These are phyloP conservation scores for Proliferodiscus dingleyae DNA, from an alignment of 2,329 filamentous ascomycete species.

Conservation along the genomic window DNA sequence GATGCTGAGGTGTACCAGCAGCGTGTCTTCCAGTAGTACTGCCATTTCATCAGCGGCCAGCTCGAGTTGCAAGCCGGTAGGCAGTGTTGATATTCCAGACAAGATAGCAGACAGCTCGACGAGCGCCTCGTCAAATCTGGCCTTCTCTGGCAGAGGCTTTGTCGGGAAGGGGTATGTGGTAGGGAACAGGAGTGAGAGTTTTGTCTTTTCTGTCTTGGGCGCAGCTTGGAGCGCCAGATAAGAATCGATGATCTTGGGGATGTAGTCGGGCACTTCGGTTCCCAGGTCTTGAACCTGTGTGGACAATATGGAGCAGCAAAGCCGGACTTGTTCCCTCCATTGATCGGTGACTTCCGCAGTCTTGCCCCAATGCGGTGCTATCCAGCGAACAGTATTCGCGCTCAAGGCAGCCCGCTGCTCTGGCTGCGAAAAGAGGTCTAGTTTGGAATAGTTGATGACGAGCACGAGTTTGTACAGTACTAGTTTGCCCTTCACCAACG, in stretches of 20 bases:
- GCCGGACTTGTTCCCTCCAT: conserved; percentile 86
- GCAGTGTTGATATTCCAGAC: conserved; percentile 71
- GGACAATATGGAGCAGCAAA: conserved; percentile 89
- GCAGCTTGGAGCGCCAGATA: conserved; percentile 69
- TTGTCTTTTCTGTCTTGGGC: conserved; percentile 50
- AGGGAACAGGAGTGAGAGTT: conserved; percentile 85
- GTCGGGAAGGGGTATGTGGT: conserved; percentile 83
- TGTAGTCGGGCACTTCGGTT: conserved; percentile 79
- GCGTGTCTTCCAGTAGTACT: conserved; percentile 68
- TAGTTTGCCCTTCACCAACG: conserved; percentile 81
- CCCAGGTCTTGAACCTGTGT: conserved; percentile 76
- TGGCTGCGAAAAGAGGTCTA: conserved; percentile 74
- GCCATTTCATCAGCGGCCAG: conserved; percentile 69
- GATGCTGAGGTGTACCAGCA: conserved; percentile 85
- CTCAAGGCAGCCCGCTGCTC: conserved; percentile 71
- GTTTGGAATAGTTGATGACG: conserved; percentile 83
- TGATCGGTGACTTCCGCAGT: conserved; percentile 69
- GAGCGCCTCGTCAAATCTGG: conserved; percentile 75
- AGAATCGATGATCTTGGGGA: conserved; percentile 86
- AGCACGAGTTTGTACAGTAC: conserved; percentile 88
- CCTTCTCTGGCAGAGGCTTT: conserved; percentile 55
- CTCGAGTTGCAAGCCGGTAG: conserved; percentile 71
- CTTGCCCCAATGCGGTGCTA: conserved; percentile 88
- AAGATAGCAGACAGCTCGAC: conserved; percentile 86
- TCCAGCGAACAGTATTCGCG: conserved; percentile 82